Evolutionary conservation across 2,329 filamentous ascomycete genomes (phyloP).

Genomic region (Drechslerella dactyloides): DNA sequence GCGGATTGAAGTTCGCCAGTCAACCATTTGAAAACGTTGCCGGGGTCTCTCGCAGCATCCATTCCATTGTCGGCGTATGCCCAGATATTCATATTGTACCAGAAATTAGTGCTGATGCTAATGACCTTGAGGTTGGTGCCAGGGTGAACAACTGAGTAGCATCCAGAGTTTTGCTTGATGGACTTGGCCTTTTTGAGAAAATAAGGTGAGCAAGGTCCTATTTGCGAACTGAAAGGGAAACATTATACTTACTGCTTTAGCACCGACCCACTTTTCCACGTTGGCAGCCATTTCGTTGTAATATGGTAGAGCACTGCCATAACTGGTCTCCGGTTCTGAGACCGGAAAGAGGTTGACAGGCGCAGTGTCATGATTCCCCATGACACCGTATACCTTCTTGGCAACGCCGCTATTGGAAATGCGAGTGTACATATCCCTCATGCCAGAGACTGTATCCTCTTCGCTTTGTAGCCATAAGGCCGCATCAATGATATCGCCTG

Average conservation of each 20-base stretch:
- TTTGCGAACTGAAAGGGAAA: neutral
- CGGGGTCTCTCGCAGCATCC: conserved; percentile 60
- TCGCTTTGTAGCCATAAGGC: conserved; percentile 62
- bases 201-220: neutral
- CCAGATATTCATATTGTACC: conserved; percentile 67
- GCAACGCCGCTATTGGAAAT: conserved; percentile 59
- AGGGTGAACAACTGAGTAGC: conserved; percentile 61
- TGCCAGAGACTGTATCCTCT: conserved; percentile 55
- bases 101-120: conserved; percentile 67
- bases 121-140: conserved; percentile 64
- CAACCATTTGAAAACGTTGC: conserved; percentile 64
- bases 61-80: conserved; percentile 63
- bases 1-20: conserved; percentile 64
- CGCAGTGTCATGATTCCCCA: conserved; percentile 66
- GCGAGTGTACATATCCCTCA: conserved; percentile 61
- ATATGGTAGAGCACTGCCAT: conserved; percentile 28
- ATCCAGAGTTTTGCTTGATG: conserved; percentile 57
- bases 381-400: conserved; percentile 63
- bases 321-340: conserved; percentile 52
- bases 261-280: conserved; percentile 38
- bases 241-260: conserved; percentile 25
- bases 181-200: conserved; percentile 24
- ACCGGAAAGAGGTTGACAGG: conserved; percentile 65
- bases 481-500: conserved; percentile 67
- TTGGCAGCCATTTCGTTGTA: conserved; percentile 29